Conservation (phyloP, 2,329 filamentous ascomycete genomes). For the Aspergillus brunneoviolaceus region DNA sequence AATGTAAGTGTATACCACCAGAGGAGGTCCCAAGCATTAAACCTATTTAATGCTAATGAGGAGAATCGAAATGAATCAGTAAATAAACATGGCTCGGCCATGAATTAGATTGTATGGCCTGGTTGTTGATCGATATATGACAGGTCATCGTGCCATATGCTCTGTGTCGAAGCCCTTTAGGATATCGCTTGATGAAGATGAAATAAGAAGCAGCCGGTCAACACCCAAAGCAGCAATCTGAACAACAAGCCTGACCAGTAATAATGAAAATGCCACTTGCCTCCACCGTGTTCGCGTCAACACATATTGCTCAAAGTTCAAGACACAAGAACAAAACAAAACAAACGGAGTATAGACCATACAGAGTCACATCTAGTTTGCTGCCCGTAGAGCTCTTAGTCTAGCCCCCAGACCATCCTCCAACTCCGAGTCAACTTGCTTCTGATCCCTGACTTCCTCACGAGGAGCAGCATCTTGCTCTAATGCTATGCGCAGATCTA, state of each 20-base stretch:
- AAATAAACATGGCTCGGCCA: too few relatives aligned
- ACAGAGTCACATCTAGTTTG: slow-evolving; percentile 23
- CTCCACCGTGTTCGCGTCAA: not conserved
- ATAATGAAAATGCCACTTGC: not conserved
- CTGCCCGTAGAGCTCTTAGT: slow-evolving; percentile 42
- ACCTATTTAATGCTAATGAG: too few relatives aligned
- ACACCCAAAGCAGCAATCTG: not conserved
- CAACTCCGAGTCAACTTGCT: slow-evolving; percentile 37
- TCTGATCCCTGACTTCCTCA: slow-evolving; percentile 43
- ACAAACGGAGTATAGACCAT: not conserved
- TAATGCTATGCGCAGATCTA: slow-evolving; percentile 42
- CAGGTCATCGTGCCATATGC: too few relatives aligned
- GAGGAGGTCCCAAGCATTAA: too few relatives aligned
- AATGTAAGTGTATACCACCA: too few relatives aligned
- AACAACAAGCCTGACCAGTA: not conserved
- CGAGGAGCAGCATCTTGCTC: slow-evolving; percentile 41
- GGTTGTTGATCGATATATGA: too few relatives aligned
- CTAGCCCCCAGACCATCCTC: slow-evolving; percentile 45
- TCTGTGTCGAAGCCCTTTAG: too few relatives aligned
- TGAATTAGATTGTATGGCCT: too few relatives aligned
- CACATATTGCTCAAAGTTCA: not conserved
- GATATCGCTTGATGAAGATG: too few relatives aligned
- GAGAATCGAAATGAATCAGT: too few relatives aligned
- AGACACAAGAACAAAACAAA: not conserved
- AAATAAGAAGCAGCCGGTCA: too few relatives aligned